Percentiles rank a stretch among this genome's conserved stretches.
Conservation (phyloP, 305 asterid genomes). For the Stenogyne calaminthoides region DNA sequence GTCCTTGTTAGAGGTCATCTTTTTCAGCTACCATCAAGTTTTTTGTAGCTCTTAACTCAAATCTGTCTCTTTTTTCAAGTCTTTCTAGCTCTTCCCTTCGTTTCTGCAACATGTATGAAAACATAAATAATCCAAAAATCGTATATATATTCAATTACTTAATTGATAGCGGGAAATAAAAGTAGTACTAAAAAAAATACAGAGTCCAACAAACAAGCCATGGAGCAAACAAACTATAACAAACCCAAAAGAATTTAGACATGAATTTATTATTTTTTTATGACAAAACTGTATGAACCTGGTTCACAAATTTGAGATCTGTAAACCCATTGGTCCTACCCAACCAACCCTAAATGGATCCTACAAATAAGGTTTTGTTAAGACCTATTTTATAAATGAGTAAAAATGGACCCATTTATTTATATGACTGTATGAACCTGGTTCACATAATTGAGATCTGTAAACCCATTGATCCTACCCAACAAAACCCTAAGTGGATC, state of each 20-base stretch:
- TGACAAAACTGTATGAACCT: no score
- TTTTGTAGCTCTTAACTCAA: slow-evolving; percentile 93
- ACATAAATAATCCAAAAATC: neutral
- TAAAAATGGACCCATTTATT: no score
- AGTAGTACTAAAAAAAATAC: neutral
- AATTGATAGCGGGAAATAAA: neutral
- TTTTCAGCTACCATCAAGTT: slow-evolving; percentile 95
- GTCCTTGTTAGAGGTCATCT: slow-evolving; percentile 96
- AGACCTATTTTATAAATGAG: no score
- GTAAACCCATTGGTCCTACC: no score
- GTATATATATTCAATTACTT: neutral
- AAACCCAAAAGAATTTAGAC: neutral
- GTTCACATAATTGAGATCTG: no score
- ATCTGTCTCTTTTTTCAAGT: slow-evolving; percentile 83
- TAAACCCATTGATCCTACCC: no score
- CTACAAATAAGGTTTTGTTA: no score
- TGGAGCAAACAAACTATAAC: neutral
- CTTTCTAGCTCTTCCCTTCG: slow-evolving; percentile 80
- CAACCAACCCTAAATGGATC: no score
- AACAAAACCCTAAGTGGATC: no score
- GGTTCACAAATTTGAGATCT: no score
- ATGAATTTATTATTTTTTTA: neutral
- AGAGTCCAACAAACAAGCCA: neutral
- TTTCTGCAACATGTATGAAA: slow-evolving; percentile 50
- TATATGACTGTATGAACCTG: no score